Evolutionary conservation across 1,284 basidiomycete species (phyloP), one percentile per base, ranked within the genome.

Genomic region (Papiliotrema terrestris): DNA sequence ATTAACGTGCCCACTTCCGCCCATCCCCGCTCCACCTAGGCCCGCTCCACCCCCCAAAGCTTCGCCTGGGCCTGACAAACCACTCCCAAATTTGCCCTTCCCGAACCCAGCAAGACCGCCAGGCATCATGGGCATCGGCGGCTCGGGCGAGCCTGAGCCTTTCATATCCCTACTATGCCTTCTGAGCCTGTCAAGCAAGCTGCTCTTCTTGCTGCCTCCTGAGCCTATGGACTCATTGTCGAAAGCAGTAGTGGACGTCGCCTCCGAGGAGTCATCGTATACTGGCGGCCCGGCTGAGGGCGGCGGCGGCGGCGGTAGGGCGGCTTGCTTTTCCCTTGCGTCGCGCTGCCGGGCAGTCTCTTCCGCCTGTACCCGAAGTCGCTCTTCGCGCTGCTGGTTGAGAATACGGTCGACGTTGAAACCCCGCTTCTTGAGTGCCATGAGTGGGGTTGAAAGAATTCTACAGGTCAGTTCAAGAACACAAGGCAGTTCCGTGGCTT

Each of bases 371-470:
- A 82, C 78, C 1, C 85, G 83, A 51, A 87, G 81, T 32, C 82
- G 81, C 54, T 92, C 86, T 13, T 86, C 86, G 65, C 84, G 83
- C 65, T 94, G 89, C 64, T 91, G 87, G 58, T 86, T 86, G 50
- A 97, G 78, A 55, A 98, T 95, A 49, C 94, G 83, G 71, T 97
- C 93, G 50, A 97, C 93, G 43, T 75, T 73, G 67, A 66, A 73
- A 2, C 73, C 73, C 58, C 94, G 82, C 53, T 93, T 81, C 71
- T 87, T 88, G 52, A 98, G 78, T 1, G 89, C 86, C 59, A 84
- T 83, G 45, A 98, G 78, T 56, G 94, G 89, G 0, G 93, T 96
- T 0, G 90, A 91, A 13, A 98, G 81, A 45, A 98, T 90, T 0
- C 68, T 73, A 53, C 52, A 50, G 11, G 25, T 57, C 46, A 57